These are phyloP conservation scores for Citrus australasica DNA, from an alignment of 345 rosid species.

Conservation along the genomic window DNA sequence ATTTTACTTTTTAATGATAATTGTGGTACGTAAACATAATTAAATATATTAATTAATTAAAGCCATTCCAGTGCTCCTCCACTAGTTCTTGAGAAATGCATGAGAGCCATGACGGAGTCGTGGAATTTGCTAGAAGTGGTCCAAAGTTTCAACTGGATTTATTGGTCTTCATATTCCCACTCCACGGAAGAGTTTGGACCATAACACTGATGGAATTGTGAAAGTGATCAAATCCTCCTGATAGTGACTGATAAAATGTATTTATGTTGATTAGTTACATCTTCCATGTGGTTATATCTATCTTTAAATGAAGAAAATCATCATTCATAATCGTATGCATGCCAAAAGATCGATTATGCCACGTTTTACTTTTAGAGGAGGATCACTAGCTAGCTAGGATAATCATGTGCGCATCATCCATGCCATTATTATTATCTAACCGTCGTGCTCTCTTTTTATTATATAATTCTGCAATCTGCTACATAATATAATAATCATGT, in stretches of 20 bases:
- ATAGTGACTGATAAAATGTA: background rate
- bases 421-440: background rate
- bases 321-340: background rate
- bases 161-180: background rate
- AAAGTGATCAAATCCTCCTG: background rate
- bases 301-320: background rate
- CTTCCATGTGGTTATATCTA: background rate
- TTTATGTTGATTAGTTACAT: background rate
- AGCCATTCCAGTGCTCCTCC: background rate
- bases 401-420: conserved; percentile 28
- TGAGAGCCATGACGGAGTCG: background rate
- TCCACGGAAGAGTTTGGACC: background rate
- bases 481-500: background rate
- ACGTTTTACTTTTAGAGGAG: conserved; percentile 3
- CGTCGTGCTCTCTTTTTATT: background rate
- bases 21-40: conserved; percentile 1
- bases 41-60: background rate
- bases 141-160: background rate
- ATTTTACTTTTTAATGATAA: conserved; percentile 1
- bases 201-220: background rate
- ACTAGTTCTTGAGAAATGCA: background rate
- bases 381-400: background rate
- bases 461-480: conserved; percentile 2
- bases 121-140: background rate
- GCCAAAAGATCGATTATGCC: background rate